A percentile compares a stretch with the other conserved stretches of the same genome.
Evolutionary conservation across 2,329 filamentous ascomycete genomes (phyloP).

Genomic region (Ophiobolus disseminans): DNA sequence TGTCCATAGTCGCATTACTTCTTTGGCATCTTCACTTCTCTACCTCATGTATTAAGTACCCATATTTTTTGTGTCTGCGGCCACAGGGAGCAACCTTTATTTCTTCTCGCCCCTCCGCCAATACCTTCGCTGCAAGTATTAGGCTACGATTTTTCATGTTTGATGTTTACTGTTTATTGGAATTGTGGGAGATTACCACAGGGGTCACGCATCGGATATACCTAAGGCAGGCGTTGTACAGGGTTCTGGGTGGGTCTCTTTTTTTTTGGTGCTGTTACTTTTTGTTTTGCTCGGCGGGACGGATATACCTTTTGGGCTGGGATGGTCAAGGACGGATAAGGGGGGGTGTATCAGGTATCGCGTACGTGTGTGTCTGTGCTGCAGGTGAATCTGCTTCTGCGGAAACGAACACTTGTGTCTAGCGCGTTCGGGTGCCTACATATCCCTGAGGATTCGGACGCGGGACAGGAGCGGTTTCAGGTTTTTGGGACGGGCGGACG

Average conservation of each 20-base stretch:
- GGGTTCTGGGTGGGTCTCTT: slow-evolving; percentile 14
- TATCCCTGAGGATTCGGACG: slow-evolving; percentile 5
- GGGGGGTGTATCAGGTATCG: slow-evolving; percentile 33
- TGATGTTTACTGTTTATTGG: slow-evolving; percentile 25
- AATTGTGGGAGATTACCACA: slow-evolving; percentile 20
- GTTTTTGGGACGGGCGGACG: slow-evolving; percentile 2
- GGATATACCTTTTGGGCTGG: slow-evolving; percentile 47
- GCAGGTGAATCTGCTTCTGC: slow-evolving; percentile 1
- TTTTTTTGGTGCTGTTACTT: slow-evolving; percentile 10
- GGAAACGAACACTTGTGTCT: slow-evolving; percentile 2
- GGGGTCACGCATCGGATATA: slow-evolving; percentile 23
- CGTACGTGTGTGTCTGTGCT: too few species aligned
- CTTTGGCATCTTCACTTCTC: slow-evolving; percentile 6
- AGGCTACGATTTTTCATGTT: slow-evolving; percentile 37
- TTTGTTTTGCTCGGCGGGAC: slow-evolving; percentile 30
- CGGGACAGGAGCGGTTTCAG: slow-evolving; percentile 9
- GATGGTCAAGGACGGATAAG: background rate
- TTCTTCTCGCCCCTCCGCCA: background rate
- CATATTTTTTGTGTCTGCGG: slow-evolving; percentile 18
- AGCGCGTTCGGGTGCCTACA: slow-evolving; percentile 11
- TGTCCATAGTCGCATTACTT: background rate
- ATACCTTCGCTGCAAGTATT: slow-evolving; percentile 36
- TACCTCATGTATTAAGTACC: slow-evolving; percentile 47
- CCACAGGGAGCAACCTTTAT: slow-evolving; percentile 2
- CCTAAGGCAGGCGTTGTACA: slow-evolving; percentile 22